Evolutionary conservation across 192 early-diverging fungal species (phyloP).

Genomic region (Umbelopsis sp.): DNA sequence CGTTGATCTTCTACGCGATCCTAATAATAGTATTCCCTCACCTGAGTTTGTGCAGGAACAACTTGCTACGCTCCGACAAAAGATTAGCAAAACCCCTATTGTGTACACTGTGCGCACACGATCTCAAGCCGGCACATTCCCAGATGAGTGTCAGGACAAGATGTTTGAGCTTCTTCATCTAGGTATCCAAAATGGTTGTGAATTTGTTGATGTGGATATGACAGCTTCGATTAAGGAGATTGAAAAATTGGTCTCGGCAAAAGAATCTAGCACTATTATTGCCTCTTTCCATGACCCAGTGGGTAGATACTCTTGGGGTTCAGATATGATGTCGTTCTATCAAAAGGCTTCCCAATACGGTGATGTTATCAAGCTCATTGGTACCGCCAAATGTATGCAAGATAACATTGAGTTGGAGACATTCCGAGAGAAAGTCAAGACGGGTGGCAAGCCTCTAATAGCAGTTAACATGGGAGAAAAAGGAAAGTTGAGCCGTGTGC

Average conservation of each 20-base stretch:
- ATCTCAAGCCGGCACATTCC: slow-evolving; percentile 86
- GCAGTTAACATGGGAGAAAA: slow-evolving; percentile 89
- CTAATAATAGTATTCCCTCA: slow-evolving; percentile 40
- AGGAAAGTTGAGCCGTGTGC: slow-evolving; percentile 84
- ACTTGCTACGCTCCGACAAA: slow-evolving; percentile 67
- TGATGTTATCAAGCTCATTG: slow-evolving; percentile 92
- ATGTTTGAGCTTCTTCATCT: slow-evolving; percentile 63
- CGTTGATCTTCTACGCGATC: slow-evolving; percentile 74
- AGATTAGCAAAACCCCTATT: slow-evolving; percentile 61
- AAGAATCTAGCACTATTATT: slow-evolving; percentile 69
- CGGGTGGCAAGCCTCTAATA: slow-evolving; percentile 67
- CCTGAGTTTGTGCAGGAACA: slow-evolving; percentile 71
- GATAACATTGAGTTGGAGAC: slow-evolving; percentile 81
- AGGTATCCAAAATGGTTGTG: slow-evolving; percentile 86
- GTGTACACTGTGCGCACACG: slow-evolving; percentile 90
- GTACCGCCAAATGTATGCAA: slow-evolving; percentile 66
- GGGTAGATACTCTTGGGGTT: slow-evolving; percentile 61
- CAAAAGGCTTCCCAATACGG: slow-evolving; percentile 52
- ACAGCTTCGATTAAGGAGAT: slow-evolving; percentile 31
- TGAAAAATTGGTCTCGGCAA: slow-evolving; percentile 51
- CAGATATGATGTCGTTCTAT: slow-evolving; percentile 12
- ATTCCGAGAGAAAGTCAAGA: slow-evolving; percentile 54
- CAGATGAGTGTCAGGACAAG: slow-evolving; percentile 52
- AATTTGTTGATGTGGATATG: slow-evolving; percentile 90
- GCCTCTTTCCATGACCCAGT: slow-evolving; percentile 85